Conservation (phyloP, 371 early-diverging fungal genomes). For the Synchytrium microbalum region DNA sequence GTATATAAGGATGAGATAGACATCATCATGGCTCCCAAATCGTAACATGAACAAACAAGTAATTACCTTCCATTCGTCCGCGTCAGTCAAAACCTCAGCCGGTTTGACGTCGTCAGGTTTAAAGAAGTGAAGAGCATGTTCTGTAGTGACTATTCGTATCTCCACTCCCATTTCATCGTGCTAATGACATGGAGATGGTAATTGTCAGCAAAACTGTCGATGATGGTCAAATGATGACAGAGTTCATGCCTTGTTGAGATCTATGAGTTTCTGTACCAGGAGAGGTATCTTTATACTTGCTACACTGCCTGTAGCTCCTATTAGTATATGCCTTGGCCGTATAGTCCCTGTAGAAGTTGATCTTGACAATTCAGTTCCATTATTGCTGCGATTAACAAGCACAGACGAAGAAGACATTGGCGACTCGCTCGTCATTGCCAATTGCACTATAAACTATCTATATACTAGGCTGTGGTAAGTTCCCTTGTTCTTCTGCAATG, state of each 20-base stretch:
- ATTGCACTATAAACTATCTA: neutral
- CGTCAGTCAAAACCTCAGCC: slow-evolving; percentile 54
- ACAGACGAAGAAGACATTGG: neutral
- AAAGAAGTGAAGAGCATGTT: slow-evolving; percentile 75
- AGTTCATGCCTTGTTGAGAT: slow-evolving; percentile 32
- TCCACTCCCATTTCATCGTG: slow-evolving; percentile 36
- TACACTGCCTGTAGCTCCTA: slow-evolving; percentile 86
- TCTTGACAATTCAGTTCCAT: neutral
- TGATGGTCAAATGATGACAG: slow-evolving; percentile 1
- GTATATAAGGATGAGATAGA: neutral
- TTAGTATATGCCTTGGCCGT: slow-evolving; percentile 37
- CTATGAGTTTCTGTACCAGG: slow-evolving; percentile 45
- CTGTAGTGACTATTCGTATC: slow-evolving; percentile 66
- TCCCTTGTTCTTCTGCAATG: no score
- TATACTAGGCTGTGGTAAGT: no score
- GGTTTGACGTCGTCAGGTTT: slow-evolving; percentile 32
- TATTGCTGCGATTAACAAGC: neutral
- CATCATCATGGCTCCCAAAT: neutral
- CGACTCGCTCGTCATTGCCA: no score
- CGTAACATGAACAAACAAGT: neutral
- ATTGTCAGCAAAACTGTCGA: slow-evolving; percentile 18
- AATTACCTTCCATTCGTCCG: slow-evolving; percentile 70
- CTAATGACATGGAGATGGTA: slow-evolving; percentile 9
- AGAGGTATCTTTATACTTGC: slow-evolving; percentile 80
- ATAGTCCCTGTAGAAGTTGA: neutral